Conservation (phyloP, 306 rosid species). For the Trichosanthes cucumerina region DNA sequence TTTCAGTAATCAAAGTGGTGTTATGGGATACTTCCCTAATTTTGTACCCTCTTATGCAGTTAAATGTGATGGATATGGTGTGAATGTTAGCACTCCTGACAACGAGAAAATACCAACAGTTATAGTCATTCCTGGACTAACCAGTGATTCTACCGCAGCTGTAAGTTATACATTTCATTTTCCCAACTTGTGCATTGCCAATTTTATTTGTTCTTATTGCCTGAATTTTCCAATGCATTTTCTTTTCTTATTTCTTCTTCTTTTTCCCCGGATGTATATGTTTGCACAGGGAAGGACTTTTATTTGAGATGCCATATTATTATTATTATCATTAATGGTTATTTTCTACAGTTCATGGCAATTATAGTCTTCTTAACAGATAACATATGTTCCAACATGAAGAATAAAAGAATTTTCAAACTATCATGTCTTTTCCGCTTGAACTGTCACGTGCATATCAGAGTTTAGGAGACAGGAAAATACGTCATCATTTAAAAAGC, state of each 20-base stretch:
- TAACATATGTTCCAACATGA: neutral
- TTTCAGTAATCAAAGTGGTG: neutral
- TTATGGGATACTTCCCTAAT: slow-evolving; percentile 4
- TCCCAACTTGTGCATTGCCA: neutral
- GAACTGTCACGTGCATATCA: neutral
- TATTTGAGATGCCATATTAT: neutral
- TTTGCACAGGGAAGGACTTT: neutral
- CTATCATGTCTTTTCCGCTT: neutral
- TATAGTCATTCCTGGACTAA: slow-evolving; percentile 17
- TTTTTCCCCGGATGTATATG: neutral
- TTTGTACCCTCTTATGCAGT: neutral
- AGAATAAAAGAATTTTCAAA: neutral
- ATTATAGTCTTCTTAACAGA: neutral
- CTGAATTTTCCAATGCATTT: neutral
- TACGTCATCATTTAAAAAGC: neutral
- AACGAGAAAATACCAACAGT: slow-evolving; percentile 16
- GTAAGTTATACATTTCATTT: slow-evolving; percentile 6
- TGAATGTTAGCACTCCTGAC: neutral
- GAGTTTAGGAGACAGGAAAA: neutral
- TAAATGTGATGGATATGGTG: neutral
- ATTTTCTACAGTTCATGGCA: neutral
- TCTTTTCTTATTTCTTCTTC: neutral
- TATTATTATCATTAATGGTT: neutral
- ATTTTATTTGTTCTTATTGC: neutral
- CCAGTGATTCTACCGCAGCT: slow-evolving; percentile 8